Evolutionary conservation across 169 alveolate genomes (phyloP), one percentile per base, ranked within the genome.

Genomic region (Cryptosporidium sp.): DNA sequence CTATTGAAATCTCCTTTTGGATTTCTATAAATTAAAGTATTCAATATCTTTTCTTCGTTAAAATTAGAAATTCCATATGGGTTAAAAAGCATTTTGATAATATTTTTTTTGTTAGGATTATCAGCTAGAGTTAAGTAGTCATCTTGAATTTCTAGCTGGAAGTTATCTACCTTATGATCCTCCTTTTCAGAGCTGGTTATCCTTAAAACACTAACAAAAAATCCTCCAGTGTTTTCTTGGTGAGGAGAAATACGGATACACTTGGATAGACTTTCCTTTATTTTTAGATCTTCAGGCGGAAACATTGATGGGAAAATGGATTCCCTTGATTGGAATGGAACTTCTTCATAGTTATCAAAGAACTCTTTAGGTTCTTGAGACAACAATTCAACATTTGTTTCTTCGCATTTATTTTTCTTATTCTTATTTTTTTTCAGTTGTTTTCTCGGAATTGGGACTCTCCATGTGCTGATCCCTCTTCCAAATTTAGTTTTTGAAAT

Each of bases 151-250:
- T 62, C 39, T 58, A 80, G 35, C 8, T 16, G 12, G 1, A 51
- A 26, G 21, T 52, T 72, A 5, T 3, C 33, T 16, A 37, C 26
- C 33, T 51, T 85, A 10, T 29, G 35, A 23, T 85, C 75, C 39
- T n/a, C 91, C 67, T 94, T 73, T 9, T 73, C 70, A 29, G 51
- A 37, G 18, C 16, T 56, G 10, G 48, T 4, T 42, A 67, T 95
- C 85, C 92, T 93, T 51, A 97, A 75, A 18, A 96, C 85, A 21
- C 98, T 95, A 21, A 96, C 93, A 91, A 95, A 97, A 85, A 97
- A 97, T 44, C 98, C 98, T 35, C 98, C 97, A 1, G 99, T 96
- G 87, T 97, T 95, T 91, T 95, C 89, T 89, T 95, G 97, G 87
- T 96, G 97, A 16, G 99, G 98, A 33, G 95, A 85, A 51, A 96